Base-by-base conservation (phyloP, 2,329 filamentous ascomycete species). In the Diaporthe citri region DNA sequence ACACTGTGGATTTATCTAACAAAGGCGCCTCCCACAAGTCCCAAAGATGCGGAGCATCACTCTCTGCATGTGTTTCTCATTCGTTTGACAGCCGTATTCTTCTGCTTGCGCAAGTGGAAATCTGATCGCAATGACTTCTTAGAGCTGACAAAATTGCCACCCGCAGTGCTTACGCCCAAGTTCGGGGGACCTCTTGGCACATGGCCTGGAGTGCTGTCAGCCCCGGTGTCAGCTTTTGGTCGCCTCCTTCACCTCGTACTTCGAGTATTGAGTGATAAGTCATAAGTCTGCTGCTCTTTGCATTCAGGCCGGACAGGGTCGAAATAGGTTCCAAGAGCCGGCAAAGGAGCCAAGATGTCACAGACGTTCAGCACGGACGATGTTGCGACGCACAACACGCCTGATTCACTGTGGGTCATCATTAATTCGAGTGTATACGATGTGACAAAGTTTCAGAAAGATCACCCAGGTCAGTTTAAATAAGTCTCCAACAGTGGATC, bases 361-460 rank as follows among this genome's bases (percentile, higher is more conserved):
- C 94, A 97, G 86, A 93, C 90, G 39, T 98, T 98, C 84, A 93
- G 93, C 72, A 89, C 92, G 78, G 90, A 90, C 87, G 96, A 98
- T 83, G 96, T 99, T 77, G 93, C 96, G 82, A 91, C 94, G 85
- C 96, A 98, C 86, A 98, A 95, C 89, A 97, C 96, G 87, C 85
- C 93, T 60, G 92, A 95, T 82, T 93, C 93, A 83, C 88, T 98
- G 77, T 98, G 93, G 91, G 94, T 98, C 82, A 91, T 97, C 78
- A 92, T 98, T 79, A 96, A 98, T 79, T 94, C 96, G 80, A 96
- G 98, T 85, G 96, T 98, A 79, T 98, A 98, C 85, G 96, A 99
- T 82, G 84, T 98, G 80, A 97, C 95, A 79, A 95, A 92, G 82
- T 96, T 96, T 83, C 93, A 95, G 83, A 93, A 96, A 76, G 93